Percentiles rank a stretch among this genome's conserved stretches.
Evolutionary conservation across 371 early-diverging fungal species (phyloP).

Genomic region (Smittium mucronatum): DNA sequence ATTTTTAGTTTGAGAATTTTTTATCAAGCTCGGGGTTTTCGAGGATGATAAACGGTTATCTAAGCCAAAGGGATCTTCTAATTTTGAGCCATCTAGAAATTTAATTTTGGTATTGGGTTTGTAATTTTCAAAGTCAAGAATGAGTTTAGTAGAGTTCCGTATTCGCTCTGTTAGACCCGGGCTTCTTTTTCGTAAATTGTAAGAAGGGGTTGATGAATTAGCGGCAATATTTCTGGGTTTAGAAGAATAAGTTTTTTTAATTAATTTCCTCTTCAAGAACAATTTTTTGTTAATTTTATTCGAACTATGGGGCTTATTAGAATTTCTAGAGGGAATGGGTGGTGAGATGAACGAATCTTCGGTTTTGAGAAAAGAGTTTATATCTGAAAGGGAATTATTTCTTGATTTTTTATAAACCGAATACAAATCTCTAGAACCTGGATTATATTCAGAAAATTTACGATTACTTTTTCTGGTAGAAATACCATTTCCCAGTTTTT

Average conservation of each 20-base stretch:
- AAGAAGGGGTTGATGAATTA: not conserved
- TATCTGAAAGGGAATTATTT: too few relatives aligned
- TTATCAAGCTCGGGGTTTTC: not conserved
- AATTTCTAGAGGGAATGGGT: too few relatives aligned
- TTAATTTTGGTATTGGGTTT: not conserved
- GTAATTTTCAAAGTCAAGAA: not conserved
- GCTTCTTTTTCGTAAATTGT: not conserved
- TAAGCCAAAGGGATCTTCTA: not conserved
- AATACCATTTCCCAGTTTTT: too few relatives aligned
- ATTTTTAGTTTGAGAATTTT: not conserved
- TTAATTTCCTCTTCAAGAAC: not conserved
- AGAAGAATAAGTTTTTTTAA: not conserved
- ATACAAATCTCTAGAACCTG: too few relatives aligned
- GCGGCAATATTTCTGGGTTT: not conserved
- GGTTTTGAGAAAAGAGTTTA: too few relatives aligned
- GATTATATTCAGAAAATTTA: too few relatives aligned
- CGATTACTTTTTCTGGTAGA: too few relatives aligned
- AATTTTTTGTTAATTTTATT: not conserved
- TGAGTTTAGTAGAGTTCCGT: not conserved
- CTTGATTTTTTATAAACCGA: too few relatives aligned
- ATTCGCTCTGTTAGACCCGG: not conserved
- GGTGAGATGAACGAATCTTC: too few relatives aligned
- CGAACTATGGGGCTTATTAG: too few relatives aligned
- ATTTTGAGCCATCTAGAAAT: not conserved
- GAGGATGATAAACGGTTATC: not conserved